Evolutionary conservation across 768 basidiomycete species (phyloP).

Genomic region (Suillus paluster): DNA sequence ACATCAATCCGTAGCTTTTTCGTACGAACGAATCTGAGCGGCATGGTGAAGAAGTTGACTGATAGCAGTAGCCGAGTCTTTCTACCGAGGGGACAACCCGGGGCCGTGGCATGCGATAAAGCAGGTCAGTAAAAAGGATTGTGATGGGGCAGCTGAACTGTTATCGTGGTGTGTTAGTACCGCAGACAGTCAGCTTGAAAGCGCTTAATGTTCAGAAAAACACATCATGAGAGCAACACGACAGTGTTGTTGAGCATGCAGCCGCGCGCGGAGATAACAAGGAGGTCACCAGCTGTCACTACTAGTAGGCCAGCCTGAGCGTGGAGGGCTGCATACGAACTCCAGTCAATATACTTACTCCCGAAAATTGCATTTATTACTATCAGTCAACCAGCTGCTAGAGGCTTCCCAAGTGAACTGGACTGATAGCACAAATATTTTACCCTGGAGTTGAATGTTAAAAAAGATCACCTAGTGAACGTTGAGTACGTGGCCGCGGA

Average conservation of each 20-base stretch:
- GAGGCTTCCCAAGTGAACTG: background rate
- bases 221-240: background rate
- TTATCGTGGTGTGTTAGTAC: background rate
- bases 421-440: background rate
- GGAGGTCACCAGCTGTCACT: no score
- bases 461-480: no score
- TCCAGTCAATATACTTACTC: background rate
- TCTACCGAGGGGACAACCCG: background rate
- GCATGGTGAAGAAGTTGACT: conserved; percentile 26
- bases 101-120: background rate
- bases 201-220: no score
- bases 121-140: no score
- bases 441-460: no score
- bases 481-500: no score
- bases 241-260: no score
- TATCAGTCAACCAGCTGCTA: background rate
- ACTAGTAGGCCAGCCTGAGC: no score
- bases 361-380: background rate
- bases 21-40: conserved; percentile 33
- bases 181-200: background rate
- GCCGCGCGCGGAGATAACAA: background rate
- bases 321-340: background rate
- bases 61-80: background rate
- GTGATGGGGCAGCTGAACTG: background rate
- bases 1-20: conserved; percentile 28